Evolutionary conservation across 1,284 basidiomycete species (phyloP).

Genomic region (Apiotrichum brassicae): DNA sequence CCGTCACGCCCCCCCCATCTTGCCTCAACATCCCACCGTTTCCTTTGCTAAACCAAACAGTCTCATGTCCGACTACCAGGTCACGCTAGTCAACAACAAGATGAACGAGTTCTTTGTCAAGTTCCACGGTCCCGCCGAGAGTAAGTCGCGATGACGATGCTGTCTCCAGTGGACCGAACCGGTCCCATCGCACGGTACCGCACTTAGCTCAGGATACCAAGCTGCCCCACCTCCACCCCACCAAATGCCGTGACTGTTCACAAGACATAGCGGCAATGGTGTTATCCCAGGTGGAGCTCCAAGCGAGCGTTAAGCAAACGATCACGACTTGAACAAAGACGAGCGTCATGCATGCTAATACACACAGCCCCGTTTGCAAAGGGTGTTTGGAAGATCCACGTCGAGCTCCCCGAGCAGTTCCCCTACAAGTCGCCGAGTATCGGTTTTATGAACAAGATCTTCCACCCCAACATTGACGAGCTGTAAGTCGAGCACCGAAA

Average conservation of each 20-base stretch:
- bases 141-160: slow-evolving; percentile 53
- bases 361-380: slow-evolving; percentile 81
- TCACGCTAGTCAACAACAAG: slow-evolving; percentile 93
- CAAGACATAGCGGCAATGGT: not conserved
- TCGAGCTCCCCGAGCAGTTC: slow-evolving; percentile 97
- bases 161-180: too few relatives aligned
- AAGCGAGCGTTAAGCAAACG: too few relatives aligned
- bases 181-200: too few relatives aligned
- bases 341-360: not conserved
- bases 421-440: slow-evolving; percentile 99
- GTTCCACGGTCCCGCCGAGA: slow-evolving; percentile 89
- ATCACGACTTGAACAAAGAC: too few relatives aligned
- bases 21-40: slow-evolving; percentile 4
- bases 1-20: not conserved
- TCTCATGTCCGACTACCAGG: slow-evolving; percentile 95
- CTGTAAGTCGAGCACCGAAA: slow-evolving; percentile 55
- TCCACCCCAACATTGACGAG: slow-evolving; percentile 98
- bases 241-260: not conserved
- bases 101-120: slow-evolving; percentile 99
- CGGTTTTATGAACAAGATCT: slow-evolving; percentile 99
- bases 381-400: slow-evolving; percentile 98
- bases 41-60: slow-evolving; percentile 48
- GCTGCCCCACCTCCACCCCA: not conserved
- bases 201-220: not conserved
- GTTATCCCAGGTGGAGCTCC: not conserved